Evolutionary conservation across 768 basidiomycete genomes (phyloP).

Genomic region (Suillus ampliporus): DNA sequence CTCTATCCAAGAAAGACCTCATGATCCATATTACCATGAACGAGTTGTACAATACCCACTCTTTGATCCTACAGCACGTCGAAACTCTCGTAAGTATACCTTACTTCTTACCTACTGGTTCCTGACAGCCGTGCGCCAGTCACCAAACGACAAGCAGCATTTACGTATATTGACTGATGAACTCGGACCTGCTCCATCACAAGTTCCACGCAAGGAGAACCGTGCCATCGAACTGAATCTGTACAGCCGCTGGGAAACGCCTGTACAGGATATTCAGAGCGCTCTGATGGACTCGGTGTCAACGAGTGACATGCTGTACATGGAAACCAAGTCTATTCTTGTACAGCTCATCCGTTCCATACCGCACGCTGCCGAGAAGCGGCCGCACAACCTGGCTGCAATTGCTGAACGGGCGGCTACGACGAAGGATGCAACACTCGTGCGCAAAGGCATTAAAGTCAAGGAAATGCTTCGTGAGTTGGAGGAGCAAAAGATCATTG

Average conservation of each 20-base stretch:
- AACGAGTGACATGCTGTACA: slow-evolving; percentile 97
- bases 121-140: slow-evolving; percentile 50
- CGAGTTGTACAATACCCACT: slow-evolving; percentile 98
- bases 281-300: slow-evolving; percentile 98
- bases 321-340: slow-evolving; percentile 99
- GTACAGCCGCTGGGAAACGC: slow-evolving; percentile 99
- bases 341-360: slow-evolving; percentile 97
- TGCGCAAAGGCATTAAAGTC: slow-evolving; percentile 98
- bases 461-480: slow-evolving; percentile 98
- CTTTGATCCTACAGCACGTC: slow-evolving; percentile 92
- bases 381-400: slow-evolving; percentile 85
- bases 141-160: slow-evolving; percentile 97
- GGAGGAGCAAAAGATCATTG: slow-evolving; percentile 88
- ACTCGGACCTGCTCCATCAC: slow-evolving; percentile 89
- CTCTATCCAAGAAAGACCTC: slow-evolving; percentile 97
- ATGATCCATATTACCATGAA: slow-evolving; percentile 99
- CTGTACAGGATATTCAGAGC: slow-evolving; percentile 96
- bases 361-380: slow-evolving; percentile 80
- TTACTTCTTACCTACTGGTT: neutral
- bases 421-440: slow-evolving; percentile 94
- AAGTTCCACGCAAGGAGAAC: slow-evolving; percentile 98
- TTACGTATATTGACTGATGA: slow-evolving; percentile 96
- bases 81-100: slow-evolving; percentile 79
- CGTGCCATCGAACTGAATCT: slow-evolving; percentile 89
- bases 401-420: slow-evolving; percentile 97